A percentile compares a stretch with the other conserved stretches of the same genome.
phyloP scores from a whole-genome alignment of 345 rosid genomes.

The Clarkia xantiana region DNA sequence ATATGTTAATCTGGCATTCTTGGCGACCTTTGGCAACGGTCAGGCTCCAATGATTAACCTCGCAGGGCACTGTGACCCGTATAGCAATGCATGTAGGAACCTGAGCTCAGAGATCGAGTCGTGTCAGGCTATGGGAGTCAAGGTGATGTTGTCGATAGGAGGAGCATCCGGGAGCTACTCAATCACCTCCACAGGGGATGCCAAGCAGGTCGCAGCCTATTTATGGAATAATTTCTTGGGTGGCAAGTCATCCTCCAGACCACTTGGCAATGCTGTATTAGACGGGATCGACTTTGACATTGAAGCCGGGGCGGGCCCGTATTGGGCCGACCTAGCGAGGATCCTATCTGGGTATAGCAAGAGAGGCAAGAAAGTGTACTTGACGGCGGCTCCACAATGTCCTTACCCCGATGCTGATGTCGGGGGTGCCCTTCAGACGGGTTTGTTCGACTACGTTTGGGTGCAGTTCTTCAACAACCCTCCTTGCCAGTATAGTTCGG shows the following conservation, averaged over 20 bases:
- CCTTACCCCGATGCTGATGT: constrained; percentile 1
- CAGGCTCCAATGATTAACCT: not conserved
- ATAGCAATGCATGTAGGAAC: not conserved
- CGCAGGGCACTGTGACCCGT: constrained; percentile 1
- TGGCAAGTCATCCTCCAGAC: not conserved
- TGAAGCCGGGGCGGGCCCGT: not conserved
- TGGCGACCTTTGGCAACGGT: constrained; percentile 1
- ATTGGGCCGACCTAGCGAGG: constrained; percentile 5
- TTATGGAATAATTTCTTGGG: constrained; percentile 3
- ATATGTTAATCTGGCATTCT: constrained; percentile 2
- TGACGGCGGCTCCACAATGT: constrained; percentile 3
- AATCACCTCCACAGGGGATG: not conserved
- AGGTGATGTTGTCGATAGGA: constrained; percentile 4
- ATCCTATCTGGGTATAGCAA: not conserved
- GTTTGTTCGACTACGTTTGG: constrained; percentile 3
- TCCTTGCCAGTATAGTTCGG: not conserved
- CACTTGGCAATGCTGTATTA: not conserved
- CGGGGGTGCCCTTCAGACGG: not conserved
- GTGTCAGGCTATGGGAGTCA: constrained; percentile 1
- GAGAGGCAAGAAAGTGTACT: not conserved
- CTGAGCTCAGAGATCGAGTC: constrained; percentile 4
- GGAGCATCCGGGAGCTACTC: constrained; percentile 3
- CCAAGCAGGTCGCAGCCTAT: not conserved
- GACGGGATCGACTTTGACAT: constrained; percentile 2
- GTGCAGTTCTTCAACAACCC: constrained; percentile 6